phyloP scores from a whole-genome alignment of 2,329 filamentous ascomycete genomes.

The Cephalotrichum gorgonifer region DNA sequence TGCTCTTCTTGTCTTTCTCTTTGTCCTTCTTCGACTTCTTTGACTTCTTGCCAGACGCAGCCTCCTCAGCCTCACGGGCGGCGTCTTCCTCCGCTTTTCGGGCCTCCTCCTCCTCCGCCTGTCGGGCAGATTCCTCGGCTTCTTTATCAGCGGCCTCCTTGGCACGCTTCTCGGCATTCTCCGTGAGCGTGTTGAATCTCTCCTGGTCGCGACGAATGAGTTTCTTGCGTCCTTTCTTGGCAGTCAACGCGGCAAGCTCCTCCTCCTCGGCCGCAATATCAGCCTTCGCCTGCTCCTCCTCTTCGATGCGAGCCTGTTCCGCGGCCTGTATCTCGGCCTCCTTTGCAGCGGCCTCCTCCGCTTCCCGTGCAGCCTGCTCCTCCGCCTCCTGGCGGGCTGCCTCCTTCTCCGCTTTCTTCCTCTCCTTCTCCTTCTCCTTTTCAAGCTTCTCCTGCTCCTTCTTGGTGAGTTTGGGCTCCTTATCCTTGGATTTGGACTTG shows the following conservation, averaged over 20 bases:
- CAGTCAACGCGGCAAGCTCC: conserved; percentile 28
- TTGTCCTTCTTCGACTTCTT: conserved; percentile 7
- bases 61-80: conserved; percentile 18
- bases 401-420: conserved; percentile 22
- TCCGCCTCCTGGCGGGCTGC: conserved; percentile 29
- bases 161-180: conserved; percentile 21
- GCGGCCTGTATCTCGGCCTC: conserved; percentile 28
- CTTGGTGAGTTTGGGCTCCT: conserved; percentile 34
- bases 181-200: conserved; percentile 26
- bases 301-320: conserved; percentile 8
- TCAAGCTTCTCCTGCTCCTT: conserved; percentile 42
- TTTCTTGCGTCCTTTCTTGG: conserved; percentile 40
- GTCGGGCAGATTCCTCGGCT: conserved; percentile 13
- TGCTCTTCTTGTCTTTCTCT: conserved; percentile 14
- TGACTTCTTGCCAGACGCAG: conserved; percentile 18
- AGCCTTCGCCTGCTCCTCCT: conserved; percentile 9
- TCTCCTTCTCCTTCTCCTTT: conserved; percentile 33
- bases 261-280: conserved; percentile 18
- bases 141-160: conserved; percentile 27
- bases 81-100: conserved; percentile 23
- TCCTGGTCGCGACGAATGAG: conserved; percentile 34
- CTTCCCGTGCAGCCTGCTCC: conserved; percentile 38
- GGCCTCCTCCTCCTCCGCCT: conserved; percentile 14
- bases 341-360: conserved; percentile 38
- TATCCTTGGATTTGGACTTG: conserved; percentile 16